Percentiles rank a stretch among this genome's conserved stretches.
Conservation (phyloP, 352 stramenopile species). For the Globisporangium cederbergense region DNA sequence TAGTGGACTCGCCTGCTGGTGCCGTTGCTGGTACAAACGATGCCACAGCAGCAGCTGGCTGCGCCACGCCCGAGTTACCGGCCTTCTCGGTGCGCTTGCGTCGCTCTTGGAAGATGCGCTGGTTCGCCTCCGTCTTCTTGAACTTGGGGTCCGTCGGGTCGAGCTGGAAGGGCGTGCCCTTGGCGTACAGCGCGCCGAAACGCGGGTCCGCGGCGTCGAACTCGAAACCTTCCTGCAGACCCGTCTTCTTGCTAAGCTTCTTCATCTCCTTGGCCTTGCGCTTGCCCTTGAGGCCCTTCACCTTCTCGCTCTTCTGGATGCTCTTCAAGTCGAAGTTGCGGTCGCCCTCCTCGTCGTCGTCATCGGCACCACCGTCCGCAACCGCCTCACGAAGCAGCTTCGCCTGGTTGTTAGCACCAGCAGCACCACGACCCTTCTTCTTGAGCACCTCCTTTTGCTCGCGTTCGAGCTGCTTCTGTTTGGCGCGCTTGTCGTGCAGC, state of each 20-base stretch:
- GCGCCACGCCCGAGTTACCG: not conserved
- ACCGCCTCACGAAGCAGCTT: constrained; percentile 63
- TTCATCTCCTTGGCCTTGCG: constrained; percentile 72
- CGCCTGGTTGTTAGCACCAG: constrained; percentile 30
- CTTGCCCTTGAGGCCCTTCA: constrained; percentile 74
- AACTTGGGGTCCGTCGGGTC: constrained; percentile 85
- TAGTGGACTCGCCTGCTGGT: constrained; percentile 19
- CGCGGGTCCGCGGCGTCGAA: constrained; percentile 75
- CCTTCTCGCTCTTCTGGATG: constrained; percentile 70
- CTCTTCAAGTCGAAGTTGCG: constrained; percentile 87
- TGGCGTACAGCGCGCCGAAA: constrained; percentile 73
- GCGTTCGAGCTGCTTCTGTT: constrained; percentile 55
- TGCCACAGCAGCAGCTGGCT: not conserved
- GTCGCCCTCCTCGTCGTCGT: constrained; percentile 37
- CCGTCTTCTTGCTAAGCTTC: constrained; percentile 60
- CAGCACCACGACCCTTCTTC: constrained; percentile 39
- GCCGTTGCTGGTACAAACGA: constrained; percentile 1
- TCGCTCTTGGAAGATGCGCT: constrained; percentile 77
- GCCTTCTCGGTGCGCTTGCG: constrained; percentile 58
- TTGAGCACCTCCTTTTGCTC: constrained; percentile 71
- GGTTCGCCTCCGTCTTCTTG: constrained; percentile 74
- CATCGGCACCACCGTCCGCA: constrained; percentile 30
- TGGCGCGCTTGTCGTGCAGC: constrained; percentile 66
- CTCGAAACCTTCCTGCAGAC: constrained; percentile 70
- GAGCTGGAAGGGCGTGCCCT: constrained; percentile 74